A percentile compares a stretch with the other conserved stretches of the same genome.
phyloP scores from a whole-genome alignment of 2,329 filamentous ascomycete species.

The Cordyceps tenuipes region DNA sequence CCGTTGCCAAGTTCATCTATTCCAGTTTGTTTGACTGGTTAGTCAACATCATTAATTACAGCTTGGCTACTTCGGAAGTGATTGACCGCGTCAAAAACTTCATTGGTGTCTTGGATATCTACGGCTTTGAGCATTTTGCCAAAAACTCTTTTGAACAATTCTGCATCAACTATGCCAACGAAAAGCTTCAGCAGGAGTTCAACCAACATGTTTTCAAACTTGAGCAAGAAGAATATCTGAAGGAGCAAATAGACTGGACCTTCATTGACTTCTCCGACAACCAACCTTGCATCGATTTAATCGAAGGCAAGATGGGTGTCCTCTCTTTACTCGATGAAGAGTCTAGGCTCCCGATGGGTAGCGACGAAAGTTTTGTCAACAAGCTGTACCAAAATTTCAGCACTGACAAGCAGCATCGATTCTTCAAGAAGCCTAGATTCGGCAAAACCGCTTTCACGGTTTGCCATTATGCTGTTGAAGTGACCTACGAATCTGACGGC shows the following conservation, averaged over 20 bases:
- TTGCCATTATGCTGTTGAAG: slow-evolving; percentile 95
- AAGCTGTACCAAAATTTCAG: slow-evolving; percentile 94
- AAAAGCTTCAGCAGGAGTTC: slow-evolving; percentile 98
- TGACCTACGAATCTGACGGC: slow-evolving; percentile 96
- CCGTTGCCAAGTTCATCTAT: slow-evolving; percentile 97
- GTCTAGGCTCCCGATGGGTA: slow-evolving; percentile 91
- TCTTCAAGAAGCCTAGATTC: slow-evolving; percentile 97
- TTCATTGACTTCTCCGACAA: slow-evolving; percentile 99
- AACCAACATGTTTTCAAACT: slow-evolving; percentile 99
- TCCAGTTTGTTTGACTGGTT: slow-evolving; percentile 98
- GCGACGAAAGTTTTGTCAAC: slow-evolving; percentile 91
- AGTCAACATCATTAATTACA: slow-evolving; percentile 91
- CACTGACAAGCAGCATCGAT: slow-evolving; percentile 73
- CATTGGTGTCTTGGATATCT: slow-evolving; percentile 98
- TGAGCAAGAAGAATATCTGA: slow-evolving; percentile 94
- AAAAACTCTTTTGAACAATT: slow-evolving; percentile 99
- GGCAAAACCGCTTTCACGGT: slow-evolving; percentile 97
- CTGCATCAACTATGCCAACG: slow-evolving; percentile 99
- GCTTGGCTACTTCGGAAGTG: slow-evolving; percentile 82
- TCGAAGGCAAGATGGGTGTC: slow-evolving; percentile 93
- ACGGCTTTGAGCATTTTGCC: slow-evolving; percentile 97
- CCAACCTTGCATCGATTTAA: slow-evolving; percentile 96
- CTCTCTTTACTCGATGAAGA: slow-evolving; percentile 91
- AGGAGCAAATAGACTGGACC: slow-evolving; percentile 96
- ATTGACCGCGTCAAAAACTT: slow-evolving; percentile 76